These are phyloP conservation scores for Microstegium vimineum DNA, from an alignment of 176 grass and related monocot species.

Conservation along the genomic window DNA sequence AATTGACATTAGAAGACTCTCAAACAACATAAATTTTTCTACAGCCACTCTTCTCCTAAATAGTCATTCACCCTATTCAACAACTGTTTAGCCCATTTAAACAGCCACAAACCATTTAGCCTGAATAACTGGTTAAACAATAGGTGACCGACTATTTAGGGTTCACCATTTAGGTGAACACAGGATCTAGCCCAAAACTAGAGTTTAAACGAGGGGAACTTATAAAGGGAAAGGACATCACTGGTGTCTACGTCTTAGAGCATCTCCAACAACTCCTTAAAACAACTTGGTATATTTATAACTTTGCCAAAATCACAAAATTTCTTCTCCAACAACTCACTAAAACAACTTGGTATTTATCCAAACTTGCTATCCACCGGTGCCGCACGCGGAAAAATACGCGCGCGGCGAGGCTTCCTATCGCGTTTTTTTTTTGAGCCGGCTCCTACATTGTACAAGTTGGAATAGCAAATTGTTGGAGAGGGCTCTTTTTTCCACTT, in stretches of 20 bases:
- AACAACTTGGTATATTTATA: too few species aligned
- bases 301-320: too few species aligned
- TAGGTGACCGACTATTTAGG: background rate
- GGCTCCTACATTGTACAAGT: too few species aligned
- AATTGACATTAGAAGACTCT: background rate
- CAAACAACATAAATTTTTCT: background rate
- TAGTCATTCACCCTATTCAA: background rate
- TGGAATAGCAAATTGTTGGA: too few species aligned
- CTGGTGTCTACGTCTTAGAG: background rate
- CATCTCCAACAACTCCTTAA: too few species aligned
- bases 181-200: background rate
- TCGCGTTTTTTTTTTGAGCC: too few species aligned
- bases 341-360: too few species aligned
- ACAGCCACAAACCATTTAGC: background rate
- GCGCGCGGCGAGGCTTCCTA: too few species aligned
- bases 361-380: too few species aligned
- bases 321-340: too few species aligned
- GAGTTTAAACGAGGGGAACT: background rate
- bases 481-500: too few species aligned
- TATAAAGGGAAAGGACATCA: background rate
- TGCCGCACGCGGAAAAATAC: too few species aligned
- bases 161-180: background rate
- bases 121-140: background rate
- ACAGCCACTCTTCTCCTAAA: background rate
- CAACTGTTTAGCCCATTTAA: background rate